Percentiles rank a stretch among this genome's conserved stretches.
Conservation (phyloP, 257 asterid genomes). For the Solanum virginianum region DNA sequence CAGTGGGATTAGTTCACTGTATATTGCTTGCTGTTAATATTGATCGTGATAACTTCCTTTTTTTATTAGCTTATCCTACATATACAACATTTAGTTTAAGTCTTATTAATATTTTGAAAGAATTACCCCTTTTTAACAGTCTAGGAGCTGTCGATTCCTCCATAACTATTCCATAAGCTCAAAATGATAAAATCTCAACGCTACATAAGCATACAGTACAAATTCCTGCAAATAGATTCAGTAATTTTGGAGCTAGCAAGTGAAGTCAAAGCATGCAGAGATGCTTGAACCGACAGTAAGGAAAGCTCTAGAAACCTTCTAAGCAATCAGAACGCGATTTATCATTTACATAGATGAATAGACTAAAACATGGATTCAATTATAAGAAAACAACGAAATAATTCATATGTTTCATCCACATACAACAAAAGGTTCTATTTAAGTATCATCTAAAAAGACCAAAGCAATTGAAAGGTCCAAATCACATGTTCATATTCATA, state of each 20-base stretch:
- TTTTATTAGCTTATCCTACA: background rate
- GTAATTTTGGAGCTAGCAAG: background rate
- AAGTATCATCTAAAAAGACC: background rate
- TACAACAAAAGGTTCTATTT: background rate
- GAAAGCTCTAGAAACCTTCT: background rate
- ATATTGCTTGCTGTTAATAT: background rate
- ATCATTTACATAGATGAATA: background rate
- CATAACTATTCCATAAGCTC: background rate
- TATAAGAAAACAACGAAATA: background rate
- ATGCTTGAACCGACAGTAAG: background rate
- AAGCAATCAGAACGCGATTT: background rate
- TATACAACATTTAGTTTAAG: background rate
- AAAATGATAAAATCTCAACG: background rate
- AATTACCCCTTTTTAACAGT: background rate
- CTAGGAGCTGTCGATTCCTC: background rate
- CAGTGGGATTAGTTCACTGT: background rate
- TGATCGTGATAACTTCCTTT: background rate
- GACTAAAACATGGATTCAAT: background rate
- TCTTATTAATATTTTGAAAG: background rate
- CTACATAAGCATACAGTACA: background rate
- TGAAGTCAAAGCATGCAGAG: background rate
- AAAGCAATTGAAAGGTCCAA: background rate
- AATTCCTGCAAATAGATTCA: background rate
- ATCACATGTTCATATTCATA: background rate
- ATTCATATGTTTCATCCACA: background rate